Evolutionary conservation across 2,329 filamentous ascomycete species (phyloP), one percentile per base, ranked within the genome.

Genomic region (Diaporthe caulivora): DNA sequence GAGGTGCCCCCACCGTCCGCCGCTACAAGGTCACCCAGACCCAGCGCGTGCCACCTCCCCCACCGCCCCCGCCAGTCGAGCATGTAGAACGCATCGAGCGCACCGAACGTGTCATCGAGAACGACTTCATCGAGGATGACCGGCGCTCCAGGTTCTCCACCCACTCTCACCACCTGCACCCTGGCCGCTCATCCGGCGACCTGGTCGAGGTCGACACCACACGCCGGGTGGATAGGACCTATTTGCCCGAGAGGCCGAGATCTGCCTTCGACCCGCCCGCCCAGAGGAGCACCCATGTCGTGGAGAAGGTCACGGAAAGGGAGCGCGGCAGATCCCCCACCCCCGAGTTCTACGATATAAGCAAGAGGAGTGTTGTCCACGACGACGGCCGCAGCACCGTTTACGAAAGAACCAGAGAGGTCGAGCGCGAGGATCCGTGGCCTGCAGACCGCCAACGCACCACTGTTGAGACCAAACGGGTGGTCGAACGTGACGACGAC

Each of bases 21-120:
- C 85, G 87, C 71, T 89, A 89, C 83, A 89, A 89, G 79, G 86
- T 89, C 37, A 80, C 81, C 11, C 83, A 84, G 15, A 81, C 79
- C 55, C 69, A 53, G 13, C 58, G 51, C 4, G 51, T n/a, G 5
- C 55, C 64, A 9, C 57, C 70, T 5, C 64, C 72, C 15, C 64
- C 69, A 10, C 60, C 72, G 21, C 73, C 73, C 17, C 49, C 49
- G 6, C 65, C 65, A 8, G 57, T 60, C 42, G 71, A 72, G 69
- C 82, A 83, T 69, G 80, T 81, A 62, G 86, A 86, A 74, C 82
- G 81, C 11, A 81, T 83, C 76, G 83, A 85, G 49, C 82, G 82
- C 67, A 80, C 76, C 72, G 82, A 85, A 57, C 80, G 81, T 72
- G 74, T 81, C 72, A 82, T 75, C 58, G 70, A 73, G 42, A 55